A percentile compares a stretch with the other conserved stretches of the same genome.
These are phyloP conservation scores for Hemileccinum rubropunctum DNA, from an alignment of 768 basidiomycete genomes.

Conservation along the genomic window DNA sequence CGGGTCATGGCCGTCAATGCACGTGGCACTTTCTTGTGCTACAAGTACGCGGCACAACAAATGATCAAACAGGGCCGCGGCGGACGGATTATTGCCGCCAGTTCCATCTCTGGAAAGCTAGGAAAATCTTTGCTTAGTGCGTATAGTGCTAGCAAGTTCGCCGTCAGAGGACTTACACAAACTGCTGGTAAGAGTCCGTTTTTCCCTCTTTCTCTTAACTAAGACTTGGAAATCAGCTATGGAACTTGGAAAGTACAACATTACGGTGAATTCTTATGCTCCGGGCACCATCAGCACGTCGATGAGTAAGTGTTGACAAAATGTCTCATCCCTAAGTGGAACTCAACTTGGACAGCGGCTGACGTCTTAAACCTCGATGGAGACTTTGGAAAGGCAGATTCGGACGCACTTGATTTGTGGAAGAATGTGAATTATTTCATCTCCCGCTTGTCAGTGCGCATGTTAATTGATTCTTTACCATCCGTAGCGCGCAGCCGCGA, in stretches of 20 bases:
- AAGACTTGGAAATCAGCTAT: not conserved
- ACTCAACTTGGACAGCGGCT: not conserved
- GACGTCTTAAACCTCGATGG: not conserved
- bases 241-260: conserved; percentile 30
- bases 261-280: conserved; percentile 40
- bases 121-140: conserved; percentile 12
- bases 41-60: conserved; percentile 37
- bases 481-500: not conserved
- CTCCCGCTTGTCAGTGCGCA: too few species aligned
- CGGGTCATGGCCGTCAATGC: conserved; percentile 38
- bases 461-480: not conserved
- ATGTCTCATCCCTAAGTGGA: not conserved
- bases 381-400: not conserved
- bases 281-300: conserved; percentile 32
- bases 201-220: not conserved
- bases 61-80: conserved; percentile 40
- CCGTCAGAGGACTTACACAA: conserved; percentile 39
- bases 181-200: conserved; percentile 26
- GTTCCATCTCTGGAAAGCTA: conserved; percentile 22
- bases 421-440: not conserved
- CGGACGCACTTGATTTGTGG: not conserved
- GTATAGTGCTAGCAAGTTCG: conserved; percentile 31
- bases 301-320: conserved; percentile 21
- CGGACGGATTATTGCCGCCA: conserved; percentile 37
- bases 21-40: conserved; percentile 36